A percentile compares a stretch with the other conserved stretches of the same genome.
phyloP scores from a whole-genome alignment of 257 asterid species.

The Solanum lycopersicoides region DNA sequence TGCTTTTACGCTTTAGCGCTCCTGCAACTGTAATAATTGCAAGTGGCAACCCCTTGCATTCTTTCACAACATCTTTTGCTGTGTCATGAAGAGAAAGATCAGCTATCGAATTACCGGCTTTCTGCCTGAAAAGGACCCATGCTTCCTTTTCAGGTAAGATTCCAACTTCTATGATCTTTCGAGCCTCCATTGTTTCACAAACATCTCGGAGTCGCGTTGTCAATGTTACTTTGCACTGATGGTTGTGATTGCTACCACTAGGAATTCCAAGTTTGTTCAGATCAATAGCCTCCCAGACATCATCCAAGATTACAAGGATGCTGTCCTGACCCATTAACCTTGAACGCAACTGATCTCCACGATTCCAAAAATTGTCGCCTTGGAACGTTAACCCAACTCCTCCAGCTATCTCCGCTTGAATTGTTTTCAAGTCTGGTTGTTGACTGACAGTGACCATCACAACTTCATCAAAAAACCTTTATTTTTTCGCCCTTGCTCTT shows the following conservation, averaged over 20 bases:
- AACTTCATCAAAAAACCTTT: neutral
- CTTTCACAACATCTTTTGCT: conserved; percentile 1
- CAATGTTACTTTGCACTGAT: conserved; percentile 9
- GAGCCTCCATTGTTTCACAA: neutral
- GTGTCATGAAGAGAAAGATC: neutral
- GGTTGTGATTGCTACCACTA: neutral
- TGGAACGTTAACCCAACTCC: neutral
- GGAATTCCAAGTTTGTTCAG: conserved; percentile 13
- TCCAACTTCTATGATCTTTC: neutral
- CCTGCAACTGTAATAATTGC: conserved; percentile 16
- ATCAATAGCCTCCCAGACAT: conserved; percentile 13
- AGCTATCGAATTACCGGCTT: neutral
- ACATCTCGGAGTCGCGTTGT: neutral
- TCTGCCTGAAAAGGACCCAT: conserved; percentile 9
- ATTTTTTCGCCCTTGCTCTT: neutral
- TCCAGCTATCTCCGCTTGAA: neutral
- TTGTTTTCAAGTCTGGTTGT: neutral
- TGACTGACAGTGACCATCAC: neutral
- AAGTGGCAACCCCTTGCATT: conserved; percentile 18
- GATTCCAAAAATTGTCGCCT: neutral
- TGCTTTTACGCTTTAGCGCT: neutral
- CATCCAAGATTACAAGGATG: conserved; percentile 20
- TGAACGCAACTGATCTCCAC: neutral
- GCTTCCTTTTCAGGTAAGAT: conserved; percentile 12
- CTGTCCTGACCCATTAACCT: neutral